Evolutionary conservation across 2,329 filamentous ascomycete genomes (phyloP), one percentile per base, ranked within the genome.

Genomic region (Rhinocladiella mackenziei): DNA sequence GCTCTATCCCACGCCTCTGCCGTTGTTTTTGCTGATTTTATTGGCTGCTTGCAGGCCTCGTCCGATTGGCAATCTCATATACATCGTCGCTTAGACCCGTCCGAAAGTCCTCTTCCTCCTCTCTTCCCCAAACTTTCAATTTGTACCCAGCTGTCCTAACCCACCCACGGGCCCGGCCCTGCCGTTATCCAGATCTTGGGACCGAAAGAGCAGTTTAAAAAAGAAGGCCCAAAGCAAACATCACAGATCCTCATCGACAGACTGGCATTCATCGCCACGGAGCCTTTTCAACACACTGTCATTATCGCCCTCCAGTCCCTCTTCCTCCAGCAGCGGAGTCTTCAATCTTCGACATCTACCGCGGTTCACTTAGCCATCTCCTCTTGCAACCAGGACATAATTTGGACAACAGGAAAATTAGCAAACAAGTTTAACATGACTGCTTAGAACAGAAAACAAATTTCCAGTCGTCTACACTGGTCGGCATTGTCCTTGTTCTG

Each of bases 401-500:
- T 26, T 32, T 26, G 23, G 11, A 26, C 13, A 13, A 7, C 36
- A 40, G 13, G 14, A 33, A 26, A 31, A 40, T 19, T n/a, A 30
- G 23, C 39, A n/a, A n/a, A n/a, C n/a, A n/a, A n/a, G n/a, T 37
- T 3, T n/a, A 41, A 13, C 29, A 46, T 52, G 50, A 40, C 39
- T 31, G 33, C 15, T 23, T 53, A 48, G 41, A 14, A 23, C 31
- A 28, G 32, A 13, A 20, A 32, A 32, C 31, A 18, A 20, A 29
- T 25, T n/a, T 34, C 40, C 39, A 30, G 32, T 36, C 33, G 43
- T 44, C 25, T 28, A 39, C 28, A 36, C 44, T 48, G 52, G 52
- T 48, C 47, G 52, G 52, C 52, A 33, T 46, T 32, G 49, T 55
- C 52, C 48, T 52, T 52, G 44, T 43, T 50, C 45, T 48, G 29